Evolutionary conservation across 2,329 filamentous ascomycete genomes (phyloP).

Genomic region (Nectriaceae sp.): DNA sequence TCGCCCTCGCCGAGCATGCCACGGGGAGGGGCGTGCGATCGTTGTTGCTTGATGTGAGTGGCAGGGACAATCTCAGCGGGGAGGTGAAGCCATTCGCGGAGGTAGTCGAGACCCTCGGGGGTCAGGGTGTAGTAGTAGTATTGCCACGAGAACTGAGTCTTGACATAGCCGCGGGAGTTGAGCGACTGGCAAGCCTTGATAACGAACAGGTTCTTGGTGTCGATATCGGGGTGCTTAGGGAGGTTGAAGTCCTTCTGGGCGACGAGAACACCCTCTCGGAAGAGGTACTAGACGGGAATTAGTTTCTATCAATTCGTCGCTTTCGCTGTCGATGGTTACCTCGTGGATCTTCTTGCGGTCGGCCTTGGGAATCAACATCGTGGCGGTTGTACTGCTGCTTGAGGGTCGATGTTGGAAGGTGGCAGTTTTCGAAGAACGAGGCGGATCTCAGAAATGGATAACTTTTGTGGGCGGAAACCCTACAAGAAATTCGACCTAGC

Average conservation of each 20-base stretch:
- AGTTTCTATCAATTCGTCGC: conserved; percentile 26
- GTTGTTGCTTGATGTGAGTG: conserved; percentile 99
- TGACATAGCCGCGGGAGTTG: conserved; percentile 96
- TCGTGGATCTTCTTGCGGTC: conserved; percentile 99
- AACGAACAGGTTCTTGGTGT: conserved; percentile 99
- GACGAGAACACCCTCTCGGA: conserved; percentile 90
- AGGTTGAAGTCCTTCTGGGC: conserved; percentile 99
- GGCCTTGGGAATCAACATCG: conserved; percentile 99
- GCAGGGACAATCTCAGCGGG: conserved; percentile 99
- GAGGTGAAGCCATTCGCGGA: conserved; percentile 99
- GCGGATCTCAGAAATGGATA: conserved; percentile 44
- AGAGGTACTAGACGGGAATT: conserved; percentile 75
- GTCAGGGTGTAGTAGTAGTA: conserved; percentile 99
- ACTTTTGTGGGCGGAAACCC: conserved; percentile 50
- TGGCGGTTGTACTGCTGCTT: conserved; percentile 51
- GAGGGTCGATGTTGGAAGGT: conserved; percentile 53
- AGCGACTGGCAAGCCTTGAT: conserved; percentile 99
- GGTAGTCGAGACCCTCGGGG: conserved; percentile 99
- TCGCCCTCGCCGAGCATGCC: conserved; percentile 94
- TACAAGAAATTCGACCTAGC: conserved; percentile 39
- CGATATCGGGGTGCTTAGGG: conserved; percentile 95
- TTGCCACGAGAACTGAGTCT: conserved; percentile 99
- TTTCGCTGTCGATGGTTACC: conserved; percentile 38
- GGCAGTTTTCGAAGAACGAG: conserved; percentile 40
- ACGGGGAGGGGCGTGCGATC: conserved; percentile 95